These are phyloP conservation scores for Globisporangium radiosum DNA, from an alignment of 352 stramenopile species.

Conservation along the genomic window DNA sequence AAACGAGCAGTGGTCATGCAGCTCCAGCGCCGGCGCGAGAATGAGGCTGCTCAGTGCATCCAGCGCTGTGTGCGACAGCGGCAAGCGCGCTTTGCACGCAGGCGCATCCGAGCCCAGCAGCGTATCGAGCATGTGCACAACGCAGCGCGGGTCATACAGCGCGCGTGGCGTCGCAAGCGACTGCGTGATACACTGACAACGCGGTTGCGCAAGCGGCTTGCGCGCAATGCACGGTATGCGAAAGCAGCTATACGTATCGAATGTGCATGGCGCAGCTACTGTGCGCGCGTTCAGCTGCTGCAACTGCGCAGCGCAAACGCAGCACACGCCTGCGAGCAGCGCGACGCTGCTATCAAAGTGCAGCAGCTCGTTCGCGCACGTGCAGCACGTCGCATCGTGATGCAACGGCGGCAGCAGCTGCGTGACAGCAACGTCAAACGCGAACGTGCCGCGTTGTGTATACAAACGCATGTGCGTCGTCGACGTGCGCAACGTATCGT, in stretches of 20 bases:
- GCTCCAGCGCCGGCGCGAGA: conserved; percentile 48
- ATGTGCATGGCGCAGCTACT: conserved; percentile 58
- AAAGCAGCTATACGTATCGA: conserved; percentile 59
- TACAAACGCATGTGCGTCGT: conserved; percentile 40
- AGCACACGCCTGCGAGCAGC: conserved; percentile 23
- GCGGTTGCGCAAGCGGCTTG: conserved; percentile 10
- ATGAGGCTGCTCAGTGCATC: conserved; percentile 45
- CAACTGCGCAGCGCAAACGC: conserved; percentile 25
- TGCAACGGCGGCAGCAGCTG: conserved; percentile 29
- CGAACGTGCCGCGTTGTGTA: conserved; percentile 33
- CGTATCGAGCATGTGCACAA: conserved; percentile 15
- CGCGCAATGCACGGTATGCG: conserved; percentile 9
- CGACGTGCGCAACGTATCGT: conserved; percentile 33
- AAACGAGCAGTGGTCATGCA: conserved; percentile 32
- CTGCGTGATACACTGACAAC: conserved; percentile 24
- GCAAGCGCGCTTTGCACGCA: conserved; percentile 8
- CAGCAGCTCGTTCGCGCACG: conserved; percentile 50
- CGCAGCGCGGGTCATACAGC: conserved; percentile 32
- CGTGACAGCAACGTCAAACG: conserved; percentile 18
- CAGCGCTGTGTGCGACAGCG: conserved; percentile 46
- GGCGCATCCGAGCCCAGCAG: conserved; percentile 10
- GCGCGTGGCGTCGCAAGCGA: conserved; percentile 35
- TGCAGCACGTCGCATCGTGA: conserved; percentile 29
- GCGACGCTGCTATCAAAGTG: conserved; percentile 49
- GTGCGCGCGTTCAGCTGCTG: conserved; percentile 21